phyloP scores from a whole-genome alignment of 306 rosid species.

The Cercis canadensis region DNA sequence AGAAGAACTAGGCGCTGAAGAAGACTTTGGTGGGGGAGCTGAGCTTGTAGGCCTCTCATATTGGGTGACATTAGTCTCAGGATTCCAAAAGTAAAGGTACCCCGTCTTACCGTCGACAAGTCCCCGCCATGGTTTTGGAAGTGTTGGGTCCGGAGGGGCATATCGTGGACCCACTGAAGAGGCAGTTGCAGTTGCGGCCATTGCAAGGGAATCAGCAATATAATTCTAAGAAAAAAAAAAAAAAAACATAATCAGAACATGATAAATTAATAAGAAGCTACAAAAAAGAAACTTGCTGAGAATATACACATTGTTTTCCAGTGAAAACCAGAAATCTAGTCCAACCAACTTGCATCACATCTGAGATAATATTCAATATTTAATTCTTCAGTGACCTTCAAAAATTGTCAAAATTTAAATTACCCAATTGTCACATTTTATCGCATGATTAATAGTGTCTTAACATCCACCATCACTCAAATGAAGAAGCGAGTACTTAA shows the following conservation, averaged over 20 bases:
- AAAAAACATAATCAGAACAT: too few relatives aligned
- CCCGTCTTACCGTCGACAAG: slow-evolving; percentile 99
- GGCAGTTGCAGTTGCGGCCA: slow-evolving; percentile 91
- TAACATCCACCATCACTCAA: neutral
- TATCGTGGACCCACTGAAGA: slow-evolving; percentile 81
- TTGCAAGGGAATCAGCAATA: slow-evolving; percentile 47
- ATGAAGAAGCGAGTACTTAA: neutral
- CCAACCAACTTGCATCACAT: neutral
- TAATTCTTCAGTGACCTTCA: neutral
- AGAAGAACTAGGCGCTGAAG: slow-evolving; percentile 76
- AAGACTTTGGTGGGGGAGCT: slow-evolving; percentile 55
- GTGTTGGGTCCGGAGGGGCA: slow-evolving; percentile 95
- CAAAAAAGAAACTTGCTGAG: neutral
- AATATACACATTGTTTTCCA: neutral
- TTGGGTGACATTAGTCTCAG: slow-evolving; percentile 95
- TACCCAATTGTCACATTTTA: neutral
- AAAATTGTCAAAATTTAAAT: too few relatives aligned
- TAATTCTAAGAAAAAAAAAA: slow-evolving; percentile 42
- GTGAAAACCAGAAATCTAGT: neutral
- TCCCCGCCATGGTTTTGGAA: slow-evolving; percentile 96
- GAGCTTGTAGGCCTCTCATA: slow-evolving; percentile 78
- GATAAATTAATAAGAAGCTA: neutral
- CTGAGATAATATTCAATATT: neutral
- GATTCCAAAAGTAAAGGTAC: slow-evolving; percentile 98
- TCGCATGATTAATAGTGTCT: too few relatives aligned